Conservation (phyloP, 2,329 filamentous ascomycete species). For the Stemphylium lycopersici region DNA sequence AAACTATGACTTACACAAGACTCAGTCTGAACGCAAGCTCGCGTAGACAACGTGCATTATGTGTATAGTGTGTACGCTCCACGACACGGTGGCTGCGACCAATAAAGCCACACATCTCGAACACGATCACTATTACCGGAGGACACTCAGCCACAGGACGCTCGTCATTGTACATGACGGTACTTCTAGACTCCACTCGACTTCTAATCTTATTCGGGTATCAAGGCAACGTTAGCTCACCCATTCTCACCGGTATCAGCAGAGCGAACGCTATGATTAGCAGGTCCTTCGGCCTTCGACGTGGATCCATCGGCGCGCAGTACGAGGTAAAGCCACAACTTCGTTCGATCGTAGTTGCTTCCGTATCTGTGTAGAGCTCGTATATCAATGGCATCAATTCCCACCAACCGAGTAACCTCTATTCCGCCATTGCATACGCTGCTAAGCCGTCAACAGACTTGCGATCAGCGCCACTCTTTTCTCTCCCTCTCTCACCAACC, state of each 20-base stretch:
- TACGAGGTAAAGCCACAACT: not conserved
- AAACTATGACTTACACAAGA: not conserved
- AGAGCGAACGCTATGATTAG: not conserved
- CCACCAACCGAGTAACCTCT: not conserved
- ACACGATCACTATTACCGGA: not conserved
- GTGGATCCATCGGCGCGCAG: not conserved
- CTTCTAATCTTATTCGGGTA: not conserved
- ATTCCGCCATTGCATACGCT: not conserved
- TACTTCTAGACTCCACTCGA: constrained; percentile 1
- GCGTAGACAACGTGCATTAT: not conserved
- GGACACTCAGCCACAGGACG: constrained; percentile 1
- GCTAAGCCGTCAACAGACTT: not conserved
- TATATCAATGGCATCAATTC: not conserved
- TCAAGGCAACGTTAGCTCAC: not conserved
- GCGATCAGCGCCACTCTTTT: not conserved
- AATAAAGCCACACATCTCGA: not conserved
- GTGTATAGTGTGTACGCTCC: not conserved
- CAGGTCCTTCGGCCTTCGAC: not conserved
- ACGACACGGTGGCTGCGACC: not conserved
- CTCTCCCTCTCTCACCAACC: not conserved
- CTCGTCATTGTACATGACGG: constrained; percentile 7
- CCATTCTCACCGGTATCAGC: not conserved
- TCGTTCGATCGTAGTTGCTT: not conserved
- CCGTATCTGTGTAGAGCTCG: not conserved
- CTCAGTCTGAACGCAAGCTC: not conserved